Evolutionary conservation across 192 early-diverging fungal genomes (phyloP), one percentile per base, ranked within the genome.

Genomic region (Coemansia sp.): DNA sequence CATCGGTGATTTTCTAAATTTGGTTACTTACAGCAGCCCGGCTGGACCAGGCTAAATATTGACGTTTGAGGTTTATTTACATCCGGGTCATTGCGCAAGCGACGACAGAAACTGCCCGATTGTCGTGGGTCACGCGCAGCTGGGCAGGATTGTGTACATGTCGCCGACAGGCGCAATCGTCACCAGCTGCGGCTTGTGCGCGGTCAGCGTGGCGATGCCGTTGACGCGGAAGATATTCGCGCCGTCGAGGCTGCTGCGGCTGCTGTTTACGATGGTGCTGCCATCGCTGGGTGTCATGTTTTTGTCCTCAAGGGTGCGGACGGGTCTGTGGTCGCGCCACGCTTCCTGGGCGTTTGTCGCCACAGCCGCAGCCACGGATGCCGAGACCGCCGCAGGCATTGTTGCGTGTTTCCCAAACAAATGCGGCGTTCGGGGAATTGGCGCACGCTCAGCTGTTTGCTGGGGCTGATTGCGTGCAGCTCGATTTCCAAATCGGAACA

Each of bases 111-210:
- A 46, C n/a, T n/a, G 17, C 7, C n/a, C 2, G 19, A 39, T 38
- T 53, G 35, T 53, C 2, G 28, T 26, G 1, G 28, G 8, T 30
- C 27, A 42, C 17, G 39, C 52, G 29, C 31, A 31, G 41, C 39
- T 31, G 10, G 63, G 59, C 38, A 25, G 22, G 31, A 66, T 54
- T 14, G 26, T 36, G 23, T 64, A 75, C 21, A 8, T 50, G 15
- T 36, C 38, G 22, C 53, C 57, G 1, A 46, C 53, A 20, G 41
- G 27, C 3, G 43, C 44, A 21, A 75, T 50, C n/a, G 43, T 44
- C 2, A 75, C 72, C 22, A 75, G 45, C 60, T 50, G 72, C 49
- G 72, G 72, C 20, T 35, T 56, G 36, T 41, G 41, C 4, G 34
- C n/a, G 10, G 23, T 21, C 44, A 25, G 22, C 32, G 32, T 30